A percentile compares a stretch with the other conserved stretches of the same genome.
These are phyloP conservation scores for Geotrichum klebahnii DNA, from an alignment of 1,139 yeast species.

Conservation along the genomic window DNA sequence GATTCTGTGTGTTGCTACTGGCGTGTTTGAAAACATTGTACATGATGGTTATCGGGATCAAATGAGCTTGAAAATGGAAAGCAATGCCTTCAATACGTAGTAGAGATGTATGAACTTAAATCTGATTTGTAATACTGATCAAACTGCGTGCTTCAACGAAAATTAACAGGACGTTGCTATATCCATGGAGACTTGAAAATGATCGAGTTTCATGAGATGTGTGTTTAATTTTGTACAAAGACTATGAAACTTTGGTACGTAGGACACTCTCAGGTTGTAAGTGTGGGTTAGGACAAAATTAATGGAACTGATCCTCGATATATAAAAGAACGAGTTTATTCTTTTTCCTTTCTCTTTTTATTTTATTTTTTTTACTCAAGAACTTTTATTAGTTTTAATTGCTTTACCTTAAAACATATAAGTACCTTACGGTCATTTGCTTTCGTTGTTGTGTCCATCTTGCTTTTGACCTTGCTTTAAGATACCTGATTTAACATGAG, in stretches of 20 bases:
- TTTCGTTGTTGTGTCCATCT: neutral
- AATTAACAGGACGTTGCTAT: no score
- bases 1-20: constrained; percentile 10
- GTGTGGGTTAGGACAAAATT: no score
- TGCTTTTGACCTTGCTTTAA: neutral
- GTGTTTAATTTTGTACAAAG: no score
- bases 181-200: no score
- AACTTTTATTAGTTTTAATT: neutral
- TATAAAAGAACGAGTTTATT: neutral
- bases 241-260: neutral
- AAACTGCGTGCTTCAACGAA: no score
- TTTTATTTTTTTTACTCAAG: neutral
- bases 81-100: neutral
- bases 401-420: neutral
- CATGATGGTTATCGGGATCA: no score
- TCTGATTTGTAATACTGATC: no score
- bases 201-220: no score
- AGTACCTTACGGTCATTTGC: no score
- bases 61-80: neutral
- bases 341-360: neutral
- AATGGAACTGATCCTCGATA: neutral
- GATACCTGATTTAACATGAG: neutral
- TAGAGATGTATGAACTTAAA: no score
- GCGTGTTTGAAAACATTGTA: constrained; percentile 8
- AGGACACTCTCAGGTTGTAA: no score